Conservation (phyloP, 164 flowering plant species). For the Stephania cephalantha region DNA sequence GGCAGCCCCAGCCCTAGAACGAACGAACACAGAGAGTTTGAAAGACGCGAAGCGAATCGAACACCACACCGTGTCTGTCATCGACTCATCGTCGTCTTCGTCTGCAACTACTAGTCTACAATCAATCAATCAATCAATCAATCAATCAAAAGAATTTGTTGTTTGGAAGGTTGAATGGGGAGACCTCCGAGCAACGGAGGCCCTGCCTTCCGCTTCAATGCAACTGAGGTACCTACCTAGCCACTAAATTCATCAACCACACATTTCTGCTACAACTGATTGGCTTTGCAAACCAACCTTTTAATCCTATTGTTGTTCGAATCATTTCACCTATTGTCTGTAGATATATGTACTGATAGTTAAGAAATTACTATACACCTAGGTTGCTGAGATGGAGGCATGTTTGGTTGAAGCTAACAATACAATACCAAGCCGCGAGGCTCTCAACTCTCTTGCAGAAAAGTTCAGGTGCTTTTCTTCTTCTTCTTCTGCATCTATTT, state of each 20-base stretch:
- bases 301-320: no score
- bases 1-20: no score
- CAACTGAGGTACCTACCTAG: slow-evolving; percentile 34
- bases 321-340: no score
- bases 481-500: background rate
- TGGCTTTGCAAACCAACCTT: no score
- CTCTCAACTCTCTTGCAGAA: slow-evolving; percentile 66
- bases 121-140: background rate
- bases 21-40: no score
- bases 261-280: no score
- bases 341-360: background rate
- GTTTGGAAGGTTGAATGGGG: slow-evolving; percentile 35
- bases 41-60: no score
- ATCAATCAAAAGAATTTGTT: background rate
- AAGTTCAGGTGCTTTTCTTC: slow-evolving; percentile 61
- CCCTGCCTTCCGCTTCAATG: slow-evolving; percentile 61
- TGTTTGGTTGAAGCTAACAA: slow-evolving; percentile 58
- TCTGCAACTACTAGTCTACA: no score
- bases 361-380: background rate
- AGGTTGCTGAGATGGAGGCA: slow-evolving; percentile 83
- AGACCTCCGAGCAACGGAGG: slow-evolving; percentile 65
- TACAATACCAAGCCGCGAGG: slow-evolving; percentile 65
- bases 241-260: no score
- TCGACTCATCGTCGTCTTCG: no score
- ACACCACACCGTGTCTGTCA: no score